Evolutionary conservation across 2,329 filamentous ascomycete genomes (phyloP), one percentile per base, ranked within the genome.

Genomic region (Pezicula carpinea): DNA sequence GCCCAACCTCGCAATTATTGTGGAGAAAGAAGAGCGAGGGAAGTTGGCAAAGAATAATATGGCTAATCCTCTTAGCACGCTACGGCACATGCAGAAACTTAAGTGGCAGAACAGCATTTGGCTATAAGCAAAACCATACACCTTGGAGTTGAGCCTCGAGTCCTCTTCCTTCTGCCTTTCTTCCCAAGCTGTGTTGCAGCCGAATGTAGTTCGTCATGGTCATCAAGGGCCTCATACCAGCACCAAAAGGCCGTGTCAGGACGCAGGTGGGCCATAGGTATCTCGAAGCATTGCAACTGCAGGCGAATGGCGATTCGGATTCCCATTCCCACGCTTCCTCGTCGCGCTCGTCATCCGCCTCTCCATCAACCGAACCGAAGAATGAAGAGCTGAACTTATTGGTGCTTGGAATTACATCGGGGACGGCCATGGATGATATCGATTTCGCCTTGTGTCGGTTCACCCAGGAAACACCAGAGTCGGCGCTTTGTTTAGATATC

Each of bases 401-500:
- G 48, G 55, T 64, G 26, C 53, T 64, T 8, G 61, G 61, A 5
- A 49, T 64, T 10, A 62, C 59, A 6, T 59, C 55, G 42, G 61
- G 61, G 2, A 61, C 59, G 22, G 56, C 59, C 18, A 64, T 64
- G 59, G 55, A 61, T 43, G 61, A 63, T 34, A 62, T 64, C 46
- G 61, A 64, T 39, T 62, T 62, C 48, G 60, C 60, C 2, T 49
- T 64, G 5, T 63, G 60, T 46, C 59, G 59, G 18, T 63, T 60
- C 47, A 64, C 59, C 6, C 61, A 64, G 44, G 59, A 59, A n/a
- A 53, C 51, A 4, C 59, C 60, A n/a, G 60, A 63, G 34, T 51
- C 58, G 15, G 49, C 58, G 6, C 31, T 64, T 4, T 51, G 51
- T 42, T 46, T 64, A 21, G 60, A 64, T 43, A 52, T 64, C 26